These are phyloP conservation scores for Medicago truncatula DNA, from an alignment of 306 rosid genomes.

Conservation along the genomic window DNA sequence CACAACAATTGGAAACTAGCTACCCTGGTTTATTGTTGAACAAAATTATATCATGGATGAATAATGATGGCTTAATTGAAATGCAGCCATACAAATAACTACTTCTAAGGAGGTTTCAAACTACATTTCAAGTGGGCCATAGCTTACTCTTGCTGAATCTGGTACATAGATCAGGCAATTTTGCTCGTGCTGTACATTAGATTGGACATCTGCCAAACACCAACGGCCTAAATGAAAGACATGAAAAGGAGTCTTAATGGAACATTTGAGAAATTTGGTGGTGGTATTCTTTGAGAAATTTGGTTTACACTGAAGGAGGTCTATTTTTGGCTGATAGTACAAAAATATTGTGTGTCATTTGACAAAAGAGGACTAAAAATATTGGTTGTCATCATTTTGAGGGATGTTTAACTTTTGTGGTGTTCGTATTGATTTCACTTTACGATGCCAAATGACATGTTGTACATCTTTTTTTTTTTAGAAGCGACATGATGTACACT, in stretches of 20 bases:
- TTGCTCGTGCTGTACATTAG: neutral
- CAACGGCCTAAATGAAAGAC: neutral
- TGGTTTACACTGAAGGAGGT: neutral
- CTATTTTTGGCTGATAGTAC: neutral
- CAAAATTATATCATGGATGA: too few species aligned
- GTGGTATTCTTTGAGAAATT: neutral
- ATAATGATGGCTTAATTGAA: too few species aligned
- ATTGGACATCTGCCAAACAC: neutral
- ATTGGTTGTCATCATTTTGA: neutral
- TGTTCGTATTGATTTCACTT: neutral
- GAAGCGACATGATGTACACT: neutral
- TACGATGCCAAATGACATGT: neutral
- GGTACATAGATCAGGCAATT: neutral
- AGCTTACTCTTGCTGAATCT: neutral
- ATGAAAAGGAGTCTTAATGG: neutral
- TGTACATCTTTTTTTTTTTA: neutral
- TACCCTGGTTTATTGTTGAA: too few species aligned
- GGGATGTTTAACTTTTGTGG: conserved; percentile 4
- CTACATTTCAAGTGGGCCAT: neutral
- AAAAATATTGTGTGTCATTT: neutral
- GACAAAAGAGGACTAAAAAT: too few species aligned
- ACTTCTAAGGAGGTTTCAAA: too few species aligned
- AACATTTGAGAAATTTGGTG: neutral
- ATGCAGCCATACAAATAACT: too few species aligned
- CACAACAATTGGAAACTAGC: neutral